Conservation (phyloP, 306 rosid genomes). For the Casuarina equisetifolia region DNA sequence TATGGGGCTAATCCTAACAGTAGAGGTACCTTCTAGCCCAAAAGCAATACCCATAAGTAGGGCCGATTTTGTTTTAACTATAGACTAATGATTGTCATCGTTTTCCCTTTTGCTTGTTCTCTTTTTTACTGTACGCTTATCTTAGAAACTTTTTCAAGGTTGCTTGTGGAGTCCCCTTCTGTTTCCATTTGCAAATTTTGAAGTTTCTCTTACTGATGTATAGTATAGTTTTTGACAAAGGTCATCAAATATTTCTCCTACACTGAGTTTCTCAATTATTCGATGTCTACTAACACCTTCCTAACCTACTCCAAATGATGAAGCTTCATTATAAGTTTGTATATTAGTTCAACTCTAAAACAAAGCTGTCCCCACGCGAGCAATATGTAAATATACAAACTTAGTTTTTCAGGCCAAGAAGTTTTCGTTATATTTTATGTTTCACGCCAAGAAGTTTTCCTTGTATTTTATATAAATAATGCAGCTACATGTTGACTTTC, state of each 20-base stretch:
- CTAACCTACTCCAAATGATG: neutral
- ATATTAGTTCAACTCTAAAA: neutral
- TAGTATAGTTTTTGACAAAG: neutral
- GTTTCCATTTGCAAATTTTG: neutral
- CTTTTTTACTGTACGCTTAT: neutral
- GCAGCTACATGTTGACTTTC: constrained; percentile 6
- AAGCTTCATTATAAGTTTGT: neutral
- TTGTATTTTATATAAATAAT: constrained; percentile 4
- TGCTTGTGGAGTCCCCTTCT: neutral
- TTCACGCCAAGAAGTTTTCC: neutral
- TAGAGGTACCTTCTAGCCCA: constrained; percentile 56
- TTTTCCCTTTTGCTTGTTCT: neutral
- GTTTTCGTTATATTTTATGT: constrained; percentile 3
- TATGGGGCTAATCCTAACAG: constrained; percentile 68
- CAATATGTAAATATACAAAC: neutral
- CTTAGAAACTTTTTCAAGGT: neutral
- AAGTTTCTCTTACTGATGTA: neutral
- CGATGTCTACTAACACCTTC: neutral
- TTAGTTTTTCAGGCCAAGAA: neutral
- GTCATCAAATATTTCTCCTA: neutral
- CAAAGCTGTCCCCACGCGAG: neutral
- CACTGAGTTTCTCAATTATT: neutral
- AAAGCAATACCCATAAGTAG: neutral
- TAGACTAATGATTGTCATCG: neutral
- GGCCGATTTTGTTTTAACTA: neutral